Base-by-base conservation (phyloP, 495 filamentous ascomycete genomes). In the Aspergillus diversus region DNA sequence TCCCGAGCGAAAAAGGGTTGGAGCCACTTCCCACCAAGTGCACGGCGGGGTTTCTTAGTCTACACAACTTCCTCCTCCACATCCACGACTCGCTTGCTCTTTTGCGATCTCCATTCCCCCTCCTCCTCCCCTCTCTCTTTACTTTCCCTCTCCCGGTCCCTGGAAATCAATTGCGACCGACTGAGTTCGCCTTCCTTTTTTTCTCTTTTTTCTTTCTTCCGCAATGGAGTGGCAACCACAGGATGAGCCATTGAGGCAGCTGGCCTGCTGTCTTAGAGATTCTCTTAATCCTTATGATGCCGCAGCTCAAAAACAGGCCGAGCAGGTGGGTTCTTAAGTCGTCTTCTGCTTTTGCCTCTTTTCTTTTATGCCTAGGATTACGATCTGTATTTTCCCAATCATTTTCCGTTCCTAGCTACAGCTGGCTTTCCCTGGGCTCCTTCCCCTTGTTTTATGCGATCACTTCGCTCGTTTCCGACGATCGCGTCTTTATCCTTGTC, bases 181-280 rank as follows among this genome's bases (percentile, higher is more conserved):
- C 53, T 51, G 46, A 52, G 47, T 55, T 34, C 43, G 32, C 46
- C 61, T 12, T 37, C 63, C 51, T 59, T 62, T 49, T 43, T 59
- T 57, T 49, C 21, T 27, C 21, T 27, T 27, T 27, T 27, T 2
- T 27, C 39, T 27, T 2, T 27, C 39, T 63, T 62, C 55, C 69
- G 78, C 68, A 61, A 97, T 97, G 92, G 87, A 87, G 72, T 99
- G 95, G 95, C 92, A 97, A 81, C 96, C 95, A 35, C 84, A 91
- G 74, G 84, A 89, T 64, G 91, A 91, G 81, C 90, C 89, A 72
- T 83, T 98, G 82, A 84, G 84, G 81, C 92, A 96, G 81, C 85
- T 99, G 47, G 90, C 92, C 66, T 86, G 86, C 71, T 98, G 88
- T 77, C 86, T 99, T 69, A 89, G 86, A 77, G 92, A 97, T 79